Evolutionary conservation across 2,329 filamentous ascomycete species (phyloP).

Genomic region (Helotiales sp.): DNA sequence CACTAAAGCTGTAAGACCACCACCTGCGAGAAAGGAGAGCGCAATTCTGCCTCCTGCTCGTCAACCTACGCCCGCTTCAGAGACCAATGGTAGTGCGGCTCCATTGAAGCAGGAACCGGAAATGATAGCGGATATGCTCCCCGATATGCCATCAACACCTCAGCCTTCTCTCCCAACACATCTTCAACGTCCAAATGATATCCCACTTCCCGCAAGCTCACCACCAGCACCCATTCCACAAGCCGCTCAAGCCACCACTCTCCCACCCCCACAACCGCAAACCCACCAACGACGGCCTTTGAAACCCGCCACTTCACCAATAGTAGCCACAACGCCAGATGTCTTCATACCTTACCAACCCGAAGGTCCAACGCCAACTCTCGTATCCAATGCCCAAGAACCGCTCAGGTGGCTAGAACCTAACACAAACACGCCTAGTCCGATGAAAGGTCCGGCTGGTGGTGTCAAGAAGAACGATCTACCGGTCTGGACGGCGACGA

Average conservation of each 20-base stretch:
- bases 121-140: conserved; percentile 13
- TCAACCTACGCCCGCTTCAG: background rate
- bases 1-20: conserved; percentile 14
- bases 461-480: conserved; percentile 26
- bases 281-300: background rate
- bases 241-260: background rate
- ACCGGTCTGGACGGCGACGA: conserved; percentile 42
- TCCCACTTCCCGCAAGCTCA: conserved; percentile 38
- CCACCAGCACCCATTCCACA: conserved; percentile 18
- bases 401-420: conserved; percentile 58
- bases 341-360: conserved; percentile 62
- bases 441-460: conserved; percentile 31
- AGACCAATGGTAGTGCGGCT: background rate
- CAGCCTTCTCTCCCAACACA: conserved; percentile 25
- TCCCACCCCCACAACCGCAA: conserved; percentile 6
- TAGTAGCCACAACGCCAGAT: conserved; percentile 37
- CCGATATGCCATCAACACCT: conserved; percentile 30
- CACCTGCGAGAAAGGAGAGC: conserved; percentile 9
- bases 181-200: conserved; percentile 28
- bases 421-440: conserved; percentile 44
- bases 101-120: background rate
- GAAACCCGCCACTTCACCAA: background rate
- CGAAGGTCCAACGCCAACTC: conserved; percentile 53
- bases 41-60: conserved; percentile 2
- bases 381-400: conserved; percentile 46